These are phyloP conservation scores for Boeremia exigua DNA, from an alignment of 2,329 filamentous ascomycete species.

Conservation along the genomic window DNA sequence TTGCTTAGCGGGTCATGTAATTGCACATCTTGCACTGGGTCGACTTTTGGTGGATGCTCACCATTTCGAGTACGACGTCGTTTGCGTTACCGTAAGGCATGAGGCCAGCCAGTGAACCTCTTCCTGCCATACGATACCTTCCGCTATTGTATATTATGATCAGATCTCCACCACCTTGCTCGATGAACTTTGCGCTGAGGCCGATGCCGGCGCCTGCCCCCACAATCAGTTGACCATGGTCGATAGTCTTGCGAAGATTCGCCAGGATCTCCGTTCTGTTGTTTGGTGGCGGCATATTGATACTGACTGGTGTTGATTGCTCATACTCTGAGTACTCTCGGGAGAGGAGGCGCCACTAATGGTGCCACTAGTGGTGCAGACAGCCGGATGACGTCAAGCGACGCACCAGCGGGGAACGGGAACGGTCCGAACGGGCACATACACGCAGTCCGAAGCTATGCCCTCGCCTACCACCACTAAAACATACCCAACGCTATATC, in stretches of 20 bases:
- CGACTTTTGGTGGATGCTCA: slow-evolving; percentile 21
- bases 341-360: not conserved
- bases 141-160: slow-evolving; percentile 78
- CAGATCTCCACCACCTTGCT: slow-evolving; percentile 70
- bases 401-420: not conserved
- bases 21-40: too few species aligned
- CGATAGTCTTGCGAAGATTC: slow-evolving; percentile 60
- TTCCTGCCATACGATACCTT: slow-evolving; percentile 74
- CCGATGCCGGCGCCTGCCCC: slow-evolving; percentile 75
- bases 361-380: not conserved
- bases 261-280: slow-evolving; percentile 62
- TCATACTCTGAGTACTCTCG: not conserved
- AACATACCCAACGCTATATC: not conserved
- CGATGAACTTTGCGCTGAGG: slow-evolving; percentile 73
- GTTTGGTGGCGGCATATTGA: slow-evolving; percentile 63
- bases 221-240: slow-evolving; percentile 64
- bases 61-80: slow-evolving; percentile 73
- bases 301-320: not conserved
- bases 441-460: too few species aligned
- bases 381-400: not conserved
- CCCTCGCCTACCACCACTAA: too few species aligned
- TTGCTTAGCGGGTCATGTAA: not conserved
- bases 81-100: slow-evolving; percentile 77
- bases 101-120: slow-evolving; percentile 70
- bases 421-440: not conserved